phyloP scores from a whole-genome alignment of 495 filamentous ascomycete species.

The Sphaerosporella brunnea region DNA sequence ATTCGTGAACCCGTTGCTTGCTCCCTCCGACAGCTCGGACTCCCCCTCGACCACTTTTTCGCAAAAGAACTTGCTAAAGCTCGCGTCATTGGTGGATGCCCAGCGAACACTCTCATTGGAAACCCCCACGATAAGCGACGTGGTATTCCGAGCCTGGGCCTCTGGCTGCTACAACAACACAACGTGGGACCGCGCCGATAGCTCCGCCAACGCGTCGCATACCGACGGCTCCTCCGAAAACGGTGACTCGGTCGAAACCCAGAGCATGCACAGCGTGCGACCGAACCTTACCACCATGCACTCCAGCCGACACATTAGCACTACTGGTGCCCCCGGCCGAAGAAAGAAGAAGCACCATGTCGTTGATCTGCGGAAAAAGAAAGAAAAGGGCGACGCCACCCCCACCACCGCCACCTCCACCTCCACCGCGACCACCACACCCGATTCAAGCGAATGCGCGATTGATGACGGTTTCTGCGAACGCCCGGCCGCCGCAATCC shows the following conservation, averaged over 20 bases:
- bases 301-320: conserved; percentile 28
- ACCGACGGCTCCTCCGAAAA: conserved; percentile 45
- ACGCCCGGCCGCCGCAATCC: neutral
- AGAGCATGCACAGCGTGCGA: conserved; percentile 33
- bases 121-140: conserved; percentile 65
- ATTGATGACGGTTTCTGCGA: neutral
- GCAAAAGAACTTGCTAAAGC: conserved; percentile 16
- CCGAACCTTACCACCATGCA: conserved; percentile 33
- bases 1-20: conserved; percentile 18
- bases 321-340: conserved; percentile 33
- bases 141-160: conserved; percentile 82
- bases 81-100: conserved; percentile 62
- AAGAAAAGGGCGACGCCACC: conserved; percentile 1
- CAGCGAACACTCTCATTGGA: conserved; percentile 76
- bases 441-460: conserved; percentile 1
- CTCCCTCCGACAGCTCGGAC: conserved; percentile 18
- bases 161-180: conserved; percentile 27
- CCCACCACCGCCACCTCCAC: conserved; percentile 11
- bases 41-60: conserved; percentile 17
- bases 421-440: conserved; percentile 3
- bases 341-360: conserved; percentile 78
- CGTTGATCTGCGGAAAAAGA: conserved; percentile 56
- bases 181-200: conserved; percentile 42
- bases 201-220: neutral
- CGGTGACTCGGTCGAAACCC: conserved; percentile 21